Base-by-base conservation (phyloP, 176 grass and related monocot genomes). In the Phoenix roebelenii region DNA sequence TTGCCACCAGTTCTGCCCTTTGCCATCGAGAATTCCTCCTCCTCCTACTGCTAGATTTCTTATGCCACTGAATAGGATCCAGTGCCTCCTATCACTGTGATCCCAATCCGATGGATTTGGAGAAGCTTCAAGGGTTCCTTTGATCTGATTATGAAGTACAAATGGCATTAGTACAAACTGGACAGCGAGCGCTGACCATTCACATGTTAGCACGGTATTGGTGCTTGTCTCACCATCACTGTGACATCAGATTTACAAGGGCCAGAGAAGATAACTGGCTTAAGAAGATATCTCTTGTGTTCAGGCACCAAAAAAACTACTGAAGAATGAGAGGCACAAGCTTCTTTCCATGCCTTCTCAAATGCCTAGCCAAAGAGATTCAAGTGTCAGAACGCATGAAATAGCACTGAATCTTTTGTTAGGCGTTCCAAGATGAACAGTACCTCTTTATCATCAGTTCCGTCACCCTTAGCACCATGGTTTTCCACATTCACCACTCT, bases 1-100 rank as follows among this genome's bases (percentile, higher is more conserved):
- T 59, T 59, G 66, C 90, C 90, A 95, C 90, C 90, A 95, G 3
- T 78, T 60, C 4, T 79, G 50, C 4, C 90, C 90, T 25, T 85
- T 83, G 4, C 90, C 90, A 1, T 89, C 70, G 51, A 95, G 50
- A 5, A 77, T 81, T 3, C 85, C 90, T 23, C 85, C 77, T 15
- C 82, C 90, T 5, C 58, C 58, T 50, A 95, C 82, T 5, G 14
- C 63, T 18, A 95, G 63, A 44, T 51, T 25, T 2, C 58, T 73
- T 54, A 76, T 16, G 62, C 28, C 24, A 22, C 66, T 73, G 59
- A 95, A 95, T 20, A 56, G 61, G 63, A 95, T 89, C 90, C 90
- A 95, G 6, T 67, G 48, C 32, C 25, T 74, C 0, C 39, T 62
- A 0, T 71, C 32, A 29, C 53, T 44, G 6, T 68, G 48, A 0